Conservation (phyloP, 176 grass and related monocot species). For the Cenchrus fungigraminus region DNA sequence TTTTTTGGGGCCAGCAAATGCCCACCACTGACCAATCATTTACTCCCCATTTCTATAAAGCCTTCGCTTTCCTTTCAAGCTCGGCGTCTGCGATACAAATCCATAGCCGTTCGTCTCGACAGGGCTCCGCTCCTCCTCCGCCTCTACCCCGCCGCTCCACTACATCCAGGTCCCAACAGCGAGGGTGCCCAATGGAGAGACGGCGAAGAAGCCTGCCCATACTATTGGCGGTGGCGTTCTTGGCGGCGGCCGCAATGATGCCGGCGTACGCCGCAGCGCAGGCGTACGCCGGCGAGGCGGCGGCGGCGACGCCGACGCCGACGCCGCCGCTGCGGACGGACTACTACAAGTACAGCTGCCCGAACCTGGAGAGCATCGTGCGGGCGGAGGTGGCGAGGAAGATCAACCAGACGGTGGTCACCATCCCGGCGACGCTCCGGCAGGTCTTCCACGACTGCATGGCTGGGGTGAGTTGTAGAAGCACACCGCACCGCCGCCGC, state of each 20-base stretch:
- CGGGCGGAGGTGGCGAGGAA: constrained; percentile 56
- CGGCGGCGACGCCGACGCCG: constrained; percentile 4
- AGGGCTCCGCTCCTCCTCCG: not conserved
- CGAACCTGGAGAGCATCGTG: constrained; percentile 52
- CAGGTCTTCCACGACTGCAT: constrained; percentile 93
- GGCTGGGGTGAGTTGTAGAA: constrained; percentile 49
- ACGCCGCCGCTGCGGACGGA: constrained; percentile 6
- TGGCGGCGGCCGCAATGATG: constrained; percentile 22
- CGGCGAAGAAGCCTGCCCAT: constrained; percentile 1
- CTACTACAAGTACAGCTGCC: constrained; percentile 53
- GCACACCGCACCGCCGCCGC: not conserved
- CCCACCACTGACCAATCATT: not conserved
- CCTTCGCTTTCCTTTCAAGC: not conserved
- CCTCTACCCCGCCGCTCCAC: not conserved
- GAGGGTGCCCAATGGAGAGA: constrained; percentile 16
- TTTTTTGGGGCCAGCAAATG: not conserved
- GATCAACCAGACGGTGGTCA: constrained; percentile 67
- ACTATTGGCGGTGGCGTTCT: not conserved
- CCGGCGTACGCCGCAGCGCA: not conserved
- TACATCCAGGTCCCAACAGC: not conserved
- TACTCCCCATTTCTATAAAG: not conserved
- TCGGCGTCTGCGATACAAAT: not conserved
- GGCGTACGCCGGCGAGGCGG: not conserved
- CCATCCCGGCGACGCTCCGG: constrained; percentile 66
- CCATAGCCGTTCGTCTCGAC: not conserved